These are phyloP conservation scores for Endocalyx cinctus DNA, from an alignment of 2,329 filamentous ascomycete genomes.

Conservation along the genomic window DNA sequence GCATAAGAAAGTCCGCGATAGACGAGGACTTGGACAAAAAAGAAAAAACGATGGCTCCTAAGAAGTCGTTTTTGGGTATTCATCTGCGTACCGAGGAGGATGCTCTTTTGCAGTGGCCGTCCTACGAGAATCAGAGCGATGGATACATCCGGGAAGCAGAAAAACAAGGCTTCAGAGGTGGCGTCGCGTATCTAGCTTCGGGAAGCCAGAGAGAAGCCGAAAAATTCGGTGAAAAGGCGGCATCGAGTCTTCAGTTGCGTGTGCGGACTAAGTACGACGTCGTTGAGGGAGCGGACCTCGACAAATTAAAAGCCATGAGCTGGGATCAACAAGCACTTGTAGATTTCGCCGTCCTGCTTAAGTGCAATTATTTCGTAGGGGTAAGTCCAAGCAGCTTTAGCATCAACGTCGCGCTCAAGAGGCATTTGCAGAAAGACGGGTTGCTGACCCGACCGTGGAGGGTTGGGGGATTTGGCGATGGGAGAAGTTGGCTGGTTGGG, in stretches of 20 bases:
- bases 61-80: constrained; percentile 29
- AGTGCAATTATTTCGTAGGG: constrained; percentile 35
- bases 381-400: constrained; percentile 45
- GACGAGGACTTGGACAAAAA: constrained; percentile 12
- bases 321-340: constrained; percentile 41
- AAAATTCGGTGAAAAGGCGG: constrained; percentile 29
- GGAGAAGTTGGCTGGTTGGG: constrained; percentile 37
- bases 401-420: constrained; percentile 40
- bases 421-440: constrained; percentile 34
- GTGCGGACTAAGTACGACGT: constrained; percentile 35
- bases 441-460: constrained; percentile 37
- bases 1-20: constrained; percentile 19
- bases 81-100: constrained; percentile 44
- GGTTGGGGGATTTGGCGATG: constrained; percentile 33
- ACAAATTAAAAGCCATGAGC: constrained; percentile 27
- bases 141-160: constrained; percentile 32
- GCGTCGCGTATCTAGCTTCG: constrained; percentile 37
- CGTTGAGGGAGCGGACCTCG: constrained; percentile 19
- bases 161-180: constrained; percentile 26
- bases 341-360: constrained; percentile 35
- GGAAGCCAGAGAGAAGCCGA: constrained; percentile 36
- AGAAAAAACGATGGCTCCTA: background rate
- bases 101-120: constrained; percentile 38
- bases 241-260: constrained; percentile 17
- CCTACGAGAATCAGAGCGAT: constrained; percentile 34